These are phyloP conservation scores for Amanita subjunquillea DNA, from an alignment of 768 basidiomycete genomes.

Conservation along the genomic window DNA sequence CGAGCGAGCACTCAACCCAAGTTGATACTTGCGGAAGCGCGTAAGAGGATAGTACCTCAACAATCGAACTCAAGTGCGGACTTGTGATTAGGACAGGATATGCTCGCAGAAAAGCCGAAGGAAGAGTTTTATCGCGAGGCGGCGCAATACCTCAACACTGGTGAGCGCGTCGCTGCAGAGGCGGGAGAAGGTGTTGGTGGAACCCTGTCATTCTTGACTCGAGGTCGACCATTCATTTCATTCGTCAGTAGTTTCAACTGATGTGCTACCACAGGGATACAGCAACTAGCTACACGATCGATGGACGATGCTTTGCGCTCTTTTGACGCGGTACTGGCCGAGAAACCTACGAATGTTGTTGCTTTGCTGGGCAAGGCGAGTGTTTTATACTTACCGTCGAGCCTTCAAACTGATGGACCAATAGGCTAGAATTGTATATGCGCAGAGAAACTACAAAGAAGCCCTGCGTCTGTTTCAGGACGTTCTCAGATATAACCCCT, in stretches of 20 bases:
- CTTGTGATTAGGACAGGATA: conserved; percentile 46
- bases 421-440: conserved; percentile 80
- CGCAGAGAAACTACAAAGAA: conserved; percentile 63
- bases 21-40: conserved; percentile 56
- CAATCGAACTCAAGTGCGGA: background rate
- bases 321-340: conserved; percentile 69
- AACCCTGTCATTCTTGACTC: conserved; percentile 51
- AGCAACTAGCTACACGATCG: conserved; percentile 69
- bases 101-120: conserved; percentile 51
- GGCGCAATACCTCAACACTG: conserved; percentile 54
- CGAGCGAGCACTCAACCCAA: conserved; percentile 81
- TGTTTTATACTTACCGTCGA: background rate
- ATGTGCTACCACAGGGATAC: conserved; percentile 44
- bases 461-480: conserved; percentile 83
- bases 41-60: conserved; percentile 34
- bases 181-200: conserved; percentile 49
- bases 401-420: conserved; percentile 3
- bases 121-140: conserved; percentile 64
- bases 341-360: conserved; percentile 79
- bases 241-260: background rate
- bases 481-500: conserved; percentile 67
- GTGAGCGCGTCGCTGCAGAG: conserved; percentile 43
- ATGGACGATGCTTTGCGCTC: conserved; percentile 76
- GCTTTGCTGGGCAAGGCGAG: conserved; percentile 80
- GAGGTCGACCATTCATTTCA: conserved; percentile 33